Base-by-base conservation (phyloP, 495 filamentous ascomycete genomes). In the Penicillium pancosmium region DNA sequence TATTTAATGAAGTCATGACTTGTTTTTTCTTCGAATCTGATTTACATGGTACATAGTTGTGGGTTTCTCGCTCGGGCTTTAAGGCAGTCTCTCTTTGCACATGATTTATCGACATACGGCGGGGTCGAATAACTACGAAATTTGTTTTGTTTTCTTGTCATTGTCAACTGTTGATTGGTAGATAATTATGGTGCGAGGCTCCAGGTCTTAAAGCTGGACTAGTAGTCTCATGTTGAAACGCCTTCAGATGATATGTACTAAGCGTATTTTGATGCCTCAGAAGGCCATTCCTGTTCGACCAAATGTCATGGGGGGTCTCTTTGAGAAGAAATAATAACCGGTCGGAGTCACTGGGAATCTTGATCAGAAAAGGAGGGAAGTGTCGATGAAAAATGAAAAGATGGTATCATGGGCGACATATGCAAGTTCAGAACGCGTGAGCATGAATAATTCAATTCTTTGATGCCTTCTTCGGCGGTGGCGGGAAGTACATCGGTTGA, bases 401-500 rank as follows among this genome's bases (percentile, higher is more conserved):
- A 50, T 68, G 68, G 68, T 70, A 70, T 68, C 65, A 54, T 47
- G 50, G 61, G 54, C 36, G 48, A 54, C 47, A 55, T 62, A 38
- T 38, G 36, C 36, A 52, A 12, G 41, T 21, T 31, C 43, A 36
- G 27, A 35, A 41, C 12, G 2, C 25, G 46, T 50, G 11, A 13
- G 57, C 19, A 18, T 23, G 11, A 47, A 55, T 23, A 48, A 57
- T 38, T 58, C 19, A 56, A 18, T 59, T 67, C 54, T 72, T 78
- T 6, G 56, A 38, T 25, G 72, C 68, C 60, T 74, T 75, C 61
- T 78, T 79, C 11, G 76, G 75, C 13, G 78, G 76, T 15, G 76
- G 76, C 6, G 76, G 76, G 62, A 80, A 80, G 44, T 76, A 79
- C 35, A 75, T 72, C 23, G 69, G 69, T 4, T 70, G 63, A 23